These are phyloP conservation scores for Jamesozyma piceae DNA, from an alignment of 805 yeast genomes.

Conservation along the genomic window DNA sequence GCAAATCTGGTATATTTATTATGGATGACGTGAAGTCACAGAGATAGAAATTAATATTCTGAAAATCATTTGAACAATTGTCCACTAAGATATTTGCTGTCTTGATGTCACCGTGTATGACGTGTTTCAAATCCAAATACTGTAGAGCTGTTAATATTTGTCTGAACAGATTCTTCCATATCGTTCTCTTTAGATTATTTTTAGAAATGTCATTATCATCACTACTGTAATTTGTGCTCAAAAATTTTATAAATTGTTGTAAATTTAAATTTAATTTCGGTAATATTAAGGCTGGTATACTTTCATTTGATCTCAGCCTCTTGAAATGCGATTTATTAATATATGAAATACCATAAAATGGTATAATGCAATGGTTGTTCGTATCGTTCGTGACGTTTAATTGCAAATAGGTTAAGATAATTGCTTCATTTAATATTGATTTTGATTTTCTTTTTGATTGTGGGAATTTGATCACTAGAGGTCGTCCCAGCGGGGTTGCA, in stretches of 20 bases:
- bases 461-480: constrained; percentile 13
- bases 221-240: background rate
- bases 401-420: constrained; percentile 6
- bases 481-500: background rate
- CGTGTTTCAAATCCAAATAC: constrained; percentile 5
- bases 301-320: constrained; percentile 4
- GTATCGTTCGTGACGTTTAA: background rate
- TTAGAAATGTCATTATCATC: background rate
- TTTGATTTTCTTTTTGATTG: constrained; percentile 8
- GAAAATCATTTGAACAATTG: background rate
- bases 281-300: constrained; percentile 11
- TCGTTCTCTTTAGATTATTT: background rate
- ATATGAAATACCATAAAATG: constrained; percentile 4
- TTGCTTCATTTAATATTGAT: constrained; percentile 9
- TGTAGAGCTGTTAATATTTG: constrained; percentile 8
- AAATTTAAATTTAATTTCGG: constrained; percentile 8
- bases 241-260: constrained; percentile 6
- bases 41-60: constrained; percentile 7
- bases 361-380: constrained; percentile 1
- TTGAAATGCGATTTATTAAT: constrained; percentile 4
- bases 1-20: background rate
- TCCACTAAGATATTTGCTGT: constrained; percentile 14
- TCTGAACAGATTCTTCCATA: constrained; percentile 10
- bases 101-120: constrained; percentile 18
- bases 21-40: constrained; percentile 16